Conservation (phyloP, 2,329 filamentous ascomycete genomes). For the Aschersonia sp. region DNA sequence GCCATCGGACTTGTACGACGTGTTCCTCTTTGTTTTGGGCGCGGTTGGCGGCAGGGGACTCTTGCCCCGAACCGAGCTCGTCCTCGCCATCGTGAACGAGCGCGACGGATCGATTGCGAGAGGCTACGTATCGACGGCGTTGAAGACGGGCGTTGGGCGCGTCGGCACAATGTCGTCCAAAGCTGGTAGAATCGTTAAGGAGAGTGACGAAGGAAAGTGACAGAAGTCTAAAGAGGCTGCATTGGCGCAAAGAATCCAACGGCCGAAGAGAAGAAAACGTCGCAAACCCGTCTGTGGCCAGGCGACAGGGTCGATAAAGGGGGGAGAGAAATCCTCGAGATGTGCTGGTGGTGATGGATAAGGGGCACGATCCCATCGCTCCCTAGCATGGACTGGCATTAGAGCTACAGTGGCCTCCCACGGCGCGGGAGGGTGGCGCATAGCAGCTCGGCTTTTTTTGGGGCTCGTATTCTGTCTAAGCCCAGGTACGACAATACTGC, state of each 20-base stretch:
- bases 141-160: background rate
- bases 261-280: slow-evolving; percentile 4
- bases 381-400: too few species aligned
- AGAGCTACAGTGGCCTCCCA: too few species aligned
- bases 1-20: slow-evolving; percentile 61
- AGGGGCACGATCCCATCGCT: too few species aligned
- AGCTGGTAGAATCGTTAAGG: slow-evolving; percentile 4
- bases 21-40: slow-evolving; percentile 21
- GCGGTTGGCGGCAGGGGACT: slow-evolving; percentile 18
- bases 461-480: too few species aligned
- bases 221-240: slow-evolving; percentile 2
- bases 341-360: too few species aligned
- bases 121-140: too few species aligned
- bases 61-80: slow-evolving; percentile 19
- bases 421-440: too few species aligned
- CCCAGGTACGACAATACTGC: too few species aligned
- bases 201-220: slow-evolving; percentile 8
- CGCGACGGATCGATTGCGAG: background rate
- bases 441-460: too few species aligned
- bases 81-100: slow-evolving; percentile 16
- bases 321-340: background rate
- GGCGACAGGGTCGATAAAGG: too few species aligned
- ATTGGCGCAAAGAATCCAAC: slow-evolving; percentile 2
- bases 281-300: background rate
- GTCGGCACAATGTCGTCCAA: background rate